Evolutionary conservation across 768 basidiomycete species (phyloP).

Genomic region (Tubosaeta sp.): DNA sequence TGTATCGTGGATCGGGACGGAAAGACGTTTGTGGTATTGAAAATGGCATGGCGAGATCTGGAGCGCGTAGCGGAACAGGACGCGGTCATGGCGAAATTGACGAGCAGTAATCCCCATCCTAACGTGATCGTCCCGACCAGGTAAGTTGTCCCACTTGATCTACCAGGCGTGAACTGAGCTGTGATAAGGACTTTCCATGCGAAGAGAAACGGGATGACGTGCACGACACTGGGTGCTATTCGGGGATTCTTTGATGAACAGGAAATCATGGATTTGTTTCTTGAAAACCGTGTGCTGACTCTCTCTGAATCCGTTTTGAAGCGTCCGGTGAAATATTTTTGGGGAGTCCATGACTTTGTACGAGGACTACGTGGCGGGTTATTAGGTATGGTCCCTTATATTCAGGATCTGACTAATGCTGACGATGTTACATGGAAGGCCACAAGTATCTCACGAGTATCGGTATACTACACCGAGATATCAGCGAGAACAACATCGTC

Average conservation of each 20-base stretch:
- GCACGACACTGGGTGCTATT: neutral
- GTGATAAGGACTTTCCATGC: neutral
- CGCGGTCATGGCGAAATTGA: neutral
- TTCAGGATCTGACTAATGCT: neutral
- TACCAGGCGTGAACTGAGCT: too few species aligned
- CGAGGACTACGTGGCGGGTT: neutral
- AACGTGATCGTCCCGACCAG: neutral
- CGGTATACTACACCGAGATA: constrained; percentile 30
- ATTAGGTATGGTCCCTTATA: neutral
- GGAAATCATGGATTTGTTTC: neutral
- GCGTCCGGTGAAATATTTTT: neutral
- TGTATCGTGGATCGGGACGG: neutral
- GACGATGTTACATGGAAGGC: neutral
- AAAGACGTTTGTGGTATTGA: neutral
- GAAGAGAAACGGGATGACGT: neutral
- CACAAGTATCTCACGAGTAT: constrained; percentile 13
- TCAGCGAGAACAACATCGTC: constrained; percentile 34
- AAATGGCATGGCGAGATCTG: neutral
- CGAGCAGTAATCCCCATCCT: neutral
- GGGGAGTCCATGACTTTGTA: neutral
- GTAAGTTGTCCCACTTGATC: neutral
- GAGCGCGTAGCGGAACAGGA: neutral
- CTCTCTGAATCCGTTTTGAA: neutral
- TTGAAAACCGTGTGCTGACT: neutral
- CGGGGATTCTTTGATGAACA: neutral